Evolutionary conservation across 305 asterid genomes (phyloP), one percentile per base, ranked within the genome.

Genomic region (Rubia tinctorum): DNA sequence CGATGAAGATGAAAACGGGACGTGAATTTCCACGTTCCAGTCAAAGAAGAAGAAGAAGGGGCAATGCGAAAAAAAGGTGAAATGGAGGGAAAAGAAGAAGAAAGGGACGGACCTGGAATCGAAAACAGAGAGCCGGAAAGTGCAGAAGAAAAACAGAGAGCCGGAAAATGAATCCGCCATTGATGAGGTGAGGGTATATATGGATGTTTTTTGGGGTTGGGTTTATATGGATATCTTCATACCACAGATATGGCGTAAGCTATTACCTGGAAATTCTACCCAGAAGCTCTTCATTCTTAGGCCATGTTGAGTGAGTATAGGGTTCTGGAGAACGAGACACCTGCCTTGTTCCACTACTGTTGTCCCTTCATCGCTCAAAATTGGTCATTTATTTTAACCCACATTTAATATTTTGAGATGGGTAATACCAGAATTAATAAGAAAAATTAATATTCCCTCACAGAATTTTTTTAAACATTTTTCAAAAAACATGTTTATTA

Each of bases 91-190:
- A 51, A 62, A 27, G 8, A 17, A 10, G 17, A 25, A 1, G 8
- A 2, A 0, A 4, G 0, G 39, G 49, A 55, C 59, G 6, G 27
- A 75, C 78, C 78, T 75, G 78, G 78, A 68, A 59, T 47, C 25
- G 49, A 49, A 47, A 3, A 20, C 20, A 44, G 64, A 13, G 62
- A 67, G 63, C 18, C 66, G 73, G 44, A 37, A 17, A 2, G 20
- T 22, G 12, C 42, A 51, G 18, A 20, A 9, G 68, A 40, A 37
- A 40, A 15, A 13, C 56, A 44, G 62, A 64, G 4, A 22, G 58
- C 2, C n/a, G 66, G 3, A 34, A 1, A 22, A 7, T 42, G 20
- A 25, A 20, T 63, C 58, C 58, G 73, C 78, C 78, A 75, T 68
- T 27, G 73, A 55, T 7, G 13, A 25, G 40, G 18, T 7, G 12